A percentile compares a stretch with the other conserved stretches of the same genome.
Evolutionary conservation across 345 rosid genomes (phyloP).

Genomic region (Clausena lansium): DNA sequence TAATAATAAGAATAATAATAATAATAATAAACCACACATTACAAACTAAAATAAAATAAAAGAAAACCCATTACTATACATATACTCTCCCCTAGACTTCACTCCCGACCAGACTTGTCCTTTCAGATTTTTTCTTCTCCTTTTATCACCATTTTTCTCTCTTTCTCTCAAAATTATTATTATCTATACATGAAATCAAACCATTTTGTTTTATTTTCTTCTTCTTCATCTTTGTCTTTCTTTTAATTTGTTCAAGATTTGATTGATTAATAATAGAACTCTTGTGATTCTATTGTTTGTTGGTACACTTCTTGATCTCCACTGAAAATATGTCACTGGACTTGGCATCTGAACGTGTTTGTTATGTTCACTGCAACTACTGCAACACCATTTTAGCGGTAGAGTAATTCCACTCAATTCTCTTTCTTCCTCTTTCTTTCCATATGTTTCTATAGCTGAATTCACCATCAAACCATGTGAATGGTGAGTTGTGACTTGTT

Average conservation of each 20-base stretch:
- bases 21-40: not conserved
- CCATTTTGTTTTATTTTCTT: conserved; percentile 11
- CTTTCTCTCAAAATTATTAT: conserved; percentile 13
- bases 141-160: conserved; percentile 20
- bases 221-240: not conserved
- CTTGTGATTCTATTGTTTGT: not conserved
- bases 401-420: conserved; percentile 28
- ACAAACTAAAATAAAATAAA: not conserved
- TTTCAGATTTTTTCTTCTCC: conserved; percentile 27
- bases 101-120: conserved; percentile 46
- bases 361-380: conserved; percentile 97
- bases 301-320: conserved; percentile 7
- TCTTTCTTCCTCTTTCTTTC: not conserved
- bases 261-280: not conserved
- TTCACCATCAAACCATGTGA: not conserved
- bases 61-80: not conserved
- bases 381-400: conserved; percentile 99
- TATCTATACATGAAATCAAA: not conserved
- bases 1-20: too few species aligned
- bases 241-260: not conserved
- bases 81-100: conserved; percentile 12
- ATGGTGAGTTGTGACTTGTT: conserved; percentile 3
- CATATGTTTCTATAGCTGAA: conserved; percentile 3
- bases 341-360: conserved; percentile 72
- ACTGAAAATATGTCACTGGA: conserved; percentile 57